phyloP scores from a whole-genome alignment of 495 filamentous ascomycete genomes.

The Tuber aestivum region DNA sequence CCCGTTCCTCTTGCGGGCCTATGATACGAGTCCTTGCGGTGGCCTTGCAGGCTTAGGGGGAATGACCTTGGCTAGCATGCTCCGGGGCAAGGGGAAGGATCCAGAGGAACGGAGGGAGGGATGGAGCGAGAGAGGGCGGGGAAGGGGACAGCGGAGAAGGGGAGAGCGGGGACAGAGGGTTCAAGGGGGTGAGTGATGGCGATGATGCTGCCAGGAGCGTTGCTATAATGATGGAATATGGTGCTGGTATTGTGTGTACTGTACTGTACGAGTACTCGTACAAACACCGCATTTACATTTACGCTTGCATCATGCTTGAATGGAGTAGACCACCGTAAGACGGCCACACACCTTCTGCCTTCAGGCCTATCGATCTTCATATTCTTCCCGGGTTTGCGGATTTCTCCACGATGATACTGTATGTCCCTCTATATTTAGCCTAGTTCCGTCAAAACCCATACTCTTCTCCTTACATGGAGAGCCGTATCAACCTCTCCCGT shows the following conservation, averaged over 20 bases:
- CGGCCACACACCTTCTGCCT: background rate
- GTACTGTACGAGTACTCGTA: no score
- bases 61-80: background rate
- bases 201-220: background rate
- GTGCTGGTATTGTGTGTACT: background rate
- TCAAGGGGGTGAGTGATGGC: background rate
- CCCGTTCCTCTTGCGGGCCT: background rate
- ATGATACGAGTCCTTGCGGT: background rate
- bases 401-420: background rate
- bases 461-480: background rate
- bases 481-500: background rate
- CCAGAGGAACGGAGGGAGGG: background rate
- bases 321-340: background rate
- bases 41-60: background rate
- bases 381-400: background rate
- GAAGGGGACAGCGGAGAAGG: background rate
- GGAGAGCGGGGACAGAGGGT: background rate
- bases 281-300: no score
- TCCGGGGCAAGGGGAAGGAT: background rate
- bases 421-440: background rate
- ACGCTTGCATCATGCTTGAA: background rate
- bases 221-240: background rate
- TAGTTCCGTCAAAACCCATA: background rate
- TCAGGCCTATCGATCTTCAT: background rate
- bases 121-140: background rate